Base-by-base conservation (phyloP, 257 asterid genomes). In the Przewalskia tangutica region DNA sequence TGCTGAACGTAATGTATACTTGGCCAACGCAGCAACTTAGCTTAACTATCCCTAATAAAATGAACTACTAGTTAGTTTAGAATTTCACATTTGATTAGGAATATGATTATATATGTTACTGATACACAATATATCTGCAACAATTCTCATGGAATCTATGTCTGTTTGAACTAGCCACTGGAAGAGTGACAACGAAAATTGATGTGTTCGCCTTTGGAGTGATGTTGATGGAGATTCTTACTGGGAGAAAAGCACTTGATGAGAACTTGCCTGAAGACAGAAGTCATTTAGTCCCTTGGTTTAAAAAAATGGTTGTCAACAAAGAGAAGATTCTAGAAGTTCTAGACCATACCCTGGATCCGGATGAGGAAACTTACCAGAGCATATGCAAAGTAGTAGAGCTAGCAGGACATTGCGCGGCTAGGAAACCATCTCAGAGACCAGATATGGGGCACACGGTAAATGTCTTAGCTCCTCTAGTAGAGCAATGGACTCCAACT, bases 131-230 rank as follows among this genome's bases (percentile, higher is more conserved):
- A 12, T 16, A 50, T 71, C 34, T 1, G 20, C 14, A 59, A 59
- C 20, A 7, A 23, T 73, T 75, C 59, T 73, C 46, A 7, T 8
- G 13, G 10, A 1, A 4, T 56, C 13, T 67, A 65, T 82, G 40
- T 66, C 12, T 83, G 48, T 46, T 64, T 4, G 42, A 73, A 80
- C 87, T 95, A 94, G 98, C 93, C 17, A 92, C 97, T 0, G 99
- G 99, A 75, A 89, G 92, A 85, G 99, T 95, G 77, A 95, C 97
- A 46, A 88, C 93, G 13, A 92, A 91, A 85, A 92, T 90, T 3
- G 99, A 95, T 55, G 97, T 95, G 17, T 95, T 83, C 23, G 95
- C 98, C 75, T 95, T 87, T 14, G 98, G 99, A 6, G 99, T 94
- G 73, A 84, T 95, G 77, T 84, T 95, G 86, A 94, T 94, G 99